phyloP scores from a whole-genome alignment of 208 protist genomes.

The Porcisia hertigi region DNA sequence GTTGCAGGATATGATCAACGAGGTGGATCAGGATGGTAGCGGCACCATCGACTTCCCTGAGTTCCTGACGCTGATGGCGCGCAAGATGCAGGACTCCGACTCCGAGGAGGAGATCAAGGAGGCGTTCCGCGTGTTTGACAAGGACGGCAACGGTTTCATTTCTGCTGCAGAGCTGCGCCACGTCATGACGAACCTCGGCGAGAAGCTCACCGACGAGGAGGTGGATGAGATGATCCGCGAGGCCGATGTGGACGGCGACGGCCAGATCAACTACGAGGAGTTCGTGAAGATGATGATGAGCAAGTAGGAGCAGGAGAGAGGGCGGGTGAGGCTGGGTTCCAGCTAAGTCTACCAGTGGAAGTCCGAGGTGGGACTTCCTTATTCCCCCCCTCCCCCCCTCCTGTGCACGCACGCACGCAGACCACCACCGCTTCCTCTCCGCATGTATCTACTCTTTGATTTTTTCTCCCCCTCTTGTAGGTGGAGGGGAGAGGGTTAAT shows the following conservation, averaged over 20 bases:
- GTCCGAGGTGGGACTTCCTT: too few relatives aligned
- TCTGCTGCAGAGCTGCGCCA: constrained; percentile 94
- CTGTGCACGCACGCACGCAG: background rate
- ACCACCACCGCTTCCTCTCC: background rate
- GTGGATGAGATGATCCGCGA: constrained; percentile 92
- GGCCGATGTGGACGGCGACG: constrained; percentile 84
- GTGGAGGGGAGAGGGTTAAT: too few relatives aligned
- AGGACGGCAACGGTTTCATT: constrained; percentile 94
- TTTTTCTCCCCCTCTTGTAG: too few relatives aligned
- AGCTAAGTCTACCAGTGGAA: too few relatives aligned
- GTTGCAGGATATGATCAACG: constrained; percentile 98
- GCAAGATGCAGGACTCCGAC: constrained; percentile 92
- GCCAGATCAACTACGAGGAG: constrained; percentile 87
- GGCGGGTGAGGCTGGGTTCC: too few relatives aligned
- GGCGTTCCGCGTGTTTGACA: constrained; percentile 96
- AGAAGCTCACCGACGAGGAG: constrained; percentile 94
- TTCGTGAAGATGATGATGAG: constrained; percentile 90
- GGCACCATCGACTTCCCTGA: constrained; percentile 97
- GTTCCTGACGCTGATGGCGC: constrained; percentile 84
- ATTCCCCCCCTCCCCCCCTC: too few relatives aligned
- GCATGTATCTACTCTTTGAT: background rate
- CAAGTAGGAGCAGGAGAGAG: constrained; percentile 33
- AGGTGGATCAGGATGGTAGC: constrained; percentile 95
- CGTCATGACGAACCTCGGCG: constrained; percentile 95
- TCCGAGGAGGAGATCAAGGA: constrained; percentile 95